Evolutionary conservation across 2,329 filamentous ascomycete species (phyloP).

Genomic region (Corynespora cassiicola): DNA sequence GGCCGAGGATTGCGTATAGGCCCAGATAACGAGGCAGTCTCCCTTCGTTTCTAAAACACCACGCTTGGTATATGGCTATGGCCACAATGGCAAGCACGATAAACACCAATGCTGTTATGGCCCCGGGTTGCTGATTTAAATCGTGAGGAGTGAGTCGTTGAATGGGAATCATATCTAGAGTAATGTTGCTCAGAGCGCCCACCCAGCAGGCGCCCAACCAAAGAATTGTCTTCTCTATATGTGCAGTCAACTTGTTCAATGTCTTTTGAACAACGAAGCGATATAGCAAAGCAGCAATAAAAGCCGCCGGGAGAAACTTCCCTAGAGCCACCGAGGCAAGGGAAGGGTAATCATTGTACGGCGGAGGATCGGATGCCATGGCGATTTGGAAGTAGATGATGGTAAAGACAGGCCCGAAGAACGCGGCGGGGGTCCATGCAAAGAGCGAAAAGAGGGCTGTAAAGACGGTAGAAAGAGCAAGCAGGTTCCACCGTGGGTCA

Average conservation of each 20-base stretch:
- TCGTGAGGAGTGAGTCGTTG: conserved; percentile 44
- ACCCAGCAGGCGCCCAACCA: conserved; percentile 46
- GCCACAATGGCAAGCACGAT: conserved; percentile 36
- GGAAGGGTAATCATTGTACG: conserved; percentile 34
- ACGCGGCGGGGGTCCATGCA: conserved; percentile 34
- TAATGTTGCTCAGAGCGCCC: conserved; percentile 39
- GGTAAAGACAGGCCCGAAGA: conserved; percentile 36
- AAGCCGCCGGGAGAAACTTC: conserved; percentile 42
- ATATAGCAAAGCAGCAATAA: conserved; percentile 37
- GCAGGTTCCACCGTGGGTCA: conserved; percentile 42
- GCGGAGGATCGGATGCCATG: conserved; percentile 45
- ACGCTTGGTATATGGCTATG: conserved; percentile 38
- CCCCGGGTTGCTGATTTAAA: conserved; percentile 45
- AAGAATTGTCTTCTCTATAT: conserved; percentile 43
- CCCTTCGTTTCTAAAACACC: conserved; percentile 41
- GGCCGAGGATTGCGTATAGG: conserved; percentile 79
- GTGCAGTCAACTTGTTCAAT: conserved; percentile 34
- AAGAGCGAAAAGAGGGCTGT: conserved; percentile 38
- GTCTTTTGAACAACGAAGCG: conserved; percentile 34
- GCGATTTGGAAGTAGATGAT: conserved; percentile 43
- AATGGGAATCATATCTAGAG: conserved; percentile 43
- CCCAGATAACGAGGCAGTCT: conserved; percentile 74
- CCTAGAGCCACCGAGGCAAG: conserved; percentile 38
- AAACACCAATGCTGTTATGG: conserved; percentile 39
- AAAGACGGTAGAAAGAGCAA: conserved; percentile 40